Base-by-base conservation (phyloP, 176 grass and related monocot genomes). In the Lolium multiflorum region DNA sequence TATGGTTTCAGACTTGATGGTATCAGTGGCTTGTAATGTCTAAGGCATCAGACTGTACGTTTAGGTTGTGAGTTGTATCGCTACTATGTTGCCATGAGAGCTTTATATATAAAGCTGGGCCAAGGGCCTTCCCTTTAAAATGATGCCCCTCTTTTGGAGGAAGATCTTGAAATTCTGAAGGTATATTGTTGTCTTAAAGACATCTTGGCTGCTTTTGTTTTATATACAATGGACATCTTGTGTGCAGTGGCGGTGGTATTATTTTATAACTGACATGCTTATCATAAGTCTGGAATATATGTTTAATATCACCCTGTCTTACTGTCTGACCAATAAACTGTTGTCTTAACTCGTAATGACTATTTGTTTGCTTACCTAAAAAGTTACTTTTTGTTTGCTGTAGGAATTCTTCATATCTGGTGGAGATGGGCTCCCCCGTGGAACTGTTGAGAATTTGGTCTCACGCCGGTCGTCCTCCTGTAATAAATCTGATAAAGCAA, bases 361-460 rank as follows among this genome's bases (percentile, higher is more conserved):
- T 56, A 76, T 61, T 56, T 26, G 39, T 72, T 62, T 74, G 21
- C 46, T 74, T 74, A 50, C 44, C 71, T 74, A 50, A 51, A 74
- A 47, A 26, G 12, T 11, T 15, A 65, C n/a, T 26, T 76, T 69
- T 63, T 26, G 39, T 80, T 67, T 84, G 24, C 54, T 87, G 63
- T 86, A 98, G 97, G 97, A 98, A 92, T 98, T 98, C 72, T 98
- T 98, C 70, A 94, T 98, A 87, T 92, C 97, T 87, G 97, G 94
- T 51, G 97, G 97, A 91, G 97, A 98, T 96, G 94, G n/a, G n/a
- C n/a, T n/a, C n/a, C n/a, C n/a, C n/a, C n/a, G n/a, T n/a, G n/a
- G n/a, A n/a, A n/a, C n/a, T 89, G 97, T 96, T 87, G 97, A 98
- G 84, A 98, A 98, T 89, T 77, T 94, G 68, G 88, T 96, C 7